phyloP scores from a whole-genome alignment of 495 filamentous ascomycete species.

The Penicillium antarcticum region DNA sequence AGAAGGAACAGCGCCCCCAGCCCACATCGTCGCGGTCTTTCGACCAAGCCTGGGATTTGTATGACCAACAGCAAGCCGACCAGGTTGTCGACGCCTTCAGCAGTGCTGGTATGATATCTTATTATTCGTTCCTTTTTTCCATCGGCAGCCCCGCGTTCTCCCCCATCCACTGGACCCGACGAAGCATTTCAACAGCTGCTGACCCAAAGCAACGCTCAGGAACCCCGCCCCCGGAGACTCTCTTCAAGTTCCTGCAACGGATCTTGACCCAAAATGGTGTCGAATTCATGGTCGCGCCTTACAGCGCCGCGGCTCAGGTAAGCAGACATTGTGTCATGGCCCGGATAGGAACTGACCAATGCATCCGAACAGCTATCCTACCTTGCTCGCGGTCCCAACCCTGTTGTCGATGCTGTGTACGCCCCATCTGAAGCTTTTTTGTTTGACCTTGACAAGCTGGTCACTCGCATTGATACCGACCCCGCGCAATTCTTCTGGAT shows the following conservation, averaged over 20 bases:
- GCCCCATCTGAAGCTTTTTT: conserved; percentile 85
- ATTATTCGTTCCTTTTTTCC: neutral
- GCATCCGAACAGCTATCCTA: conserved; percentile 65
- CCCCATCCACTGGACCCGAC: neutral
- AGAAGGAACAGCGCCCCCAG: conserved; percentile 60
- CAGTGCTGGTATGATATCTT: conserved; percentile 61
- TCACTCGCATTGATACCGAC: conserved; percentile 73
- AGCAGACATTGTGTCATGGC: neutral
- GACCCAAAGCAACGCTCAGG: conserved; percentile 34
- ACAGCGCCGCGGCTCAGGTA: conserved; percentile 87
- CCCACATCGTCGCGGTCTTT: conserved; percentile 44
- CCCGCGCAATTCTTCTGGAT: conserved; percentile 65
- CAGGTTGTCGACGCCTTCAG: conserved; percentile 81
- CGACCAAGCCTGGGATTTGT: conserved; percentile 76
- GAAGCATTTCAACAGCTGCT: conserved; percentile 10
- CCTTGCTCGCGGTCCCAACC: conserved; percentile 64
- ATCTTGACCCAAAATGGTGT: conserved; percentile 66
- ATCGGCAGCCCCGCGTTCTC: neutral
- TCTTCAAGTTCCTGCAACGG: conserved; percentile 72
- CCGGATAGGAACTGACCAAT: conserved; percentile 9
- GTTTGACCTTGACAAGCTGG: conserved; percentile 80
- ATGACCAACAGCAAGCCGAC: conserved; percentile 73
- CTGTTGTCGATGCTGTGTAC: conserved; percentile 73
- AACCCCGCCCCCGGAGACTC: conserved; percentile 53
- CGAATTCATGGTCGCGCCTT: conserved; percentile 84